Evolutionary conservation across 306 rosid genomes (phyloP).

Genomic region (Senna siamea): DNA sequence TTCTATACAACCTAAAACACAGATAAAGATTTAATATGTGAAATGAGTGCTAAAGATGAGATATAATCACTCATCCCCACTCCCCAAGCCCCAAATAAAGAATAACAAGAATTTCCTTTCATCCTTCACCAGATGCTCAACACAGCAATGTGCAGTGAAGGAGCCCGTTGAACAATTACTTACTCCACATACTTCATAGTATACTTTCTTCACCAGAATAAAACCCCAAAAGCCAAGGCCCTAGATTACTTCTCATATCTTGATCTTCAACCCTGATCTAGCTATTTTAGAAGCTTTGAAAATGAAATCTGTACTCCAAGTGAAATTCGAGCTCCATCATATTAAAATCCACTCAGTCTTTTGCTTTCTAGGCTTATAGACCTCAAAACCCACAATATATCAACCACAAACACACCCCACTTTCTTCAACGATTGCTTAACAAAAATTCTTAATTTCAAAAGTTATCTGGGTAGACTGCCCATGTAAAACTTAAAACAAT

Average conservation of each 20-base stretch:
- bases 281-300: neutral
- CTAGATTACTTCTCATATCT: neutral
- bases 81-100: neutral
- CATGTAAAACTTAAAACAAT: neutral
- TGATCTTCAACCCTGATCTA: neutral
- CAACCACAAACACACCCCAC: neutral
- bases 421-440: neutral
- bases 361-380: neutral
- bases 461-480: conserved; percentile 4
- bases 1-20: neutral
- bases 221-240: neutral
- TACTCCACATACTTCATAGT: neutral
- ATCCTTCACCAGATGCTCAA: neutral
- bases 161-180: too few species aligned
- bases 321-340: neutral
- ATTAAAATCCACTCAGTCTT: neutral
- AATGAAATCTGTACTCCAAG: neutral
- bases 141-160: neutral
- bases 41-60: neutral
- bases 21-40: neutral
- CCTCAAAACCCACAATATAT: neutral
- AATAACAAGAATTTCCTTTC: neutral
- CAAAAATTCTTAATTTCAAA: conserved; percentile 9
- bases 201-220: neutral
- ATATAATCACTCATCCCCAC: neutral